These are phyloP conservation scores for Leccinellum rugosiceps DNA, from an alignment of 768 basidiomycete species.

Conservation along the genomic window DNA sequence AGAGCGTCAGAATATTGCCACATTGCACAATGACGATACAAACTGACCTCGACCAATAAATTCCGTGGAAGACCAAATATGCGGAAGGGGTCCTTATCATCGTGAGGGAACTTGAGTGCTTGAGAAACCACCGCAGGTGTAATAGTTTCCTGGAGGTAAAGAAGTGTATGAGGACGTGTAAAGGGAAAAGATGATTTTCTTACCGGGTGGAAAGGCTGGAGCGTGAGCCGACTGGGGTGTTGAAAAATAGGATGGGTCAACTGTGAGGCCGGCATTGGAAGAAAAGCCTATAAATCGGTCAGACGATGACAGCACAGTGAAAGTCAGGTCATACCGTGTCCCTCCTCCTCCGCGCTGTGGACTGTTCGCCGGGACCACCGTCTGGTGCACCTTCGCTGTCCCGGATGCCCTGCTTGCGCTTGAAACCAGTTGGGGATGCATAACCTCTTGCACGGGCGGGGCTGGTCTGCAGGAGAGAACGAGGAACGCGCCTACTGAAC, in stretches of 20 bases:
- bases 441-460: constrained; percentile 8
- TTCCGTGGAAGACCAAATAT: constrained; percentile 72
- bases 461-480: neutral
- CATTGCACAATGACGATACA: neutral
- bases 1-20: neutral
- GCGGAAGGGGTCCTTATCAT: constrained; percentile 49
- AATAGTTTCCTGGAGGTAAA: constrained; percentile 28
- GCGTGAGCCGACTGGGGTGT: constrained; percentile 30
- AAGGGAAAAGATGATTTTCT: constrained; percentile 12
- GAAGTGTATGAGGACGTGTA: neutral
- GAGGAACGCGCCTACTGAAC: constrained; percentile 13
- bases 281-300: constrained; percentile 36
- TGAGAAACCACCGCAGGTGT: constrained; percentile 38
- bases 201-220: constrained; percentile 46
- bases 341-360: constrained; percentile 22
- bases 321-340: constrained; percentile 14
- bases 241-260: constrained; percentile 43
- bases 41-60: constrained; percentile 65
- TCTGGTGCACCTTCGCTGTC: constrained; percentile 11
- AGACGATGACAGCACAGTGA: neutral
- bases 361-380: constrained; percentile 14
- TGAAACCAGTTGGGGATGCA: constrained; percentile 19
- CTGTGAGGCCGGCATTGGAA: constrained; percentile 37
- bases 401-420: constrained; percentile 18
- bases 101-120: constrained; percentile 43